A percentile compares a stretch with the other conserved stretches of the same genome.
Evolutionary conservation across 163 green algal species (phyloP).

Genomic region (Volvox carteri): DNA sequence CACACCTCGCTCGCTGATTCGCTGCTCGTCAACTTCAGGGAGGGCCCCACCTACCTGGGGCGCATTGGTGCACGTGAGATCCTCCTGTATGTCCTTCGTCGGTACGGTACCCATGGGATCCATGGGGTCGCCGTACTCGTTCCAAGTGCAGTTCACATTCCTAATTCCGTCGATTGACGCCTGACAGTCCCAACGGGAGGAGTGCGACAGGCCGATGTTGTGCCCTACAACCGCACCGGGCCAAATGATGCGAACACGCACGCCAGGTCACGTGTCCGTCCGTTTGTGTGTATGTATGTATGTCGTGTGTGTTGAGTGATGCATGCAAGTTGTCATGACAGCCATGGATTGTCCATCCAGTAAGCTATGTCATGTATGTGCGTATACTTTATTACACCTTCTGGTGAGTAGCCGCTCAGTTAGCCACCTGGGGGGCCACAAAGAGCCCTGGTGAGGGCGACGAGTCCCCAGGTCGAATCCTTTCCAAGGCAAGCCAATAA

Average conservation of each 20-base stretch:
- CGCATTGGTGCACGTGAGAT: neutral
- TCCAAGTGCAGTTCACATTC: neutral
- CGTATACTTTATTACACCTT: neutral
- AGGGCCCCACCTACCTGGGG: no score
- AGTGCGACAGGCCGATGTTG: constrained; percentile 51
- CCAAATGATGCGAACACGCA: neutral
- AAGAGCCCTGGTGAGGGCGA: no score
- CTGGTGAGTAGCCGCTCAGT: no score
- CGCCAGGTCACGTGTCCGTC: neutral
- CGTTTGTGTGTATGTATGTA: neutral
- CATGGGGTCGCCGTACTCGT: constrained; percentile 14
- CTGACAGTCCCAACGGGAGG: neutral
- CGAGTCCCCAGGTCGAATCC: no score
- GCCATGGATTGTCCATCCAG: neutral
- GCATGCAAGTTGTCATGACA: neutral
- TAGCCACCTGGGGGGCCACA: no score
- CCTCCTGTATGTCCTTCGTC: neutral
- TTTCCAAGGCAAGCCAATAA: no score
- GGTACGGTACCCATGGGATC: constrained; percentile 16
- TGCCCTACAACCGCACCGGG: neutral
- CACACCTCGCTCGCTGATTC: no score
- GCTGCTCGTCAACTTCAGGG: no score
- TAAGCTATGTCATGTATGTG: neutral
- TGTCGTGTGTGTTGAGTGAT: no score
- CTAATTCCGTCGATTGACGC: no score